Evolutionary conservation across 805 yeast genomes (phyloP).

Genomic region (Debaryomyces hansenii): DNA sequence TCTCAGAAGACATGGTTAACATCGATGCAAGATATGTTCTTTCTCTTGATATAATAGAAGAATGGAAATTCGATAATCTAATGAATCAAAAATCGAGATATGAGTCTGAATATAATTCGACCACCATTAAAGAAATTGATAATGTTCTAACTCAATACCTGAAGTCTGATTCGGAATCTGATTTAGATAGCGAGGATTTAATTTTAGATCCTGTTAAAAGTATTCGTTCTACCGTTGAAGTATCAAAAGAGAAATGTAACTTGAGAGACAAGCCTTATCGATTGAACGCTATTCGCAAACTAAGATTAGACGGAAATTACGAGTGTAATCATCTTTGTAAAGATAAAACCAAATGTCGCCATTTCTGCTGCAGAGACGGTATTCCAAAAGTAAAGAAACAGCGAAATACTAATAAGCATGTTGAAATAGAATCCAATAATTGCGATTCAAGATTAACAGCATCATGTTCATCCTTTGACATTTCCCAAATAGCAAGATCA

Average conservation of each 20-base stretch:
- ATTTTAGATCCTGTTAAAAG: not conserved
- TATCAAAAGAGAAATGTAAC: not conserved
- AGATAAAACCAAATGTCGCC: constrained; percentile 40
- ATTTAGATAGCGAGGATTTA: not conserved
- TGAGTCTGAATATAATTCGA: not conserved
- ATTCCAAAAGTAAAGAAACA: constrained; percentile 1
- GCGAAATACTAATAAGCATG: not conserved
- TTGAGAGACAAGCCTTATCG: not conserved
- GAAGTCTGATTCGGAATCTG: not conserved
- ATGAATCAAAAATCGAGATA: not conserved
- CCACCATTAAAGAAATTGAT: not conserved
- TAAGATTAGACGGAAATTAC: constrained; percentile 26
- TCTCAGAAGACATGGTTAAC: constrained; percentile 42
- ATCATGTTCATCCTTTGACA: not conserved
- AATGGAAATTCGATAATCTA: not conserved
- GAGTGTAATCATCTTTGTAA: constrained; percentile 46
- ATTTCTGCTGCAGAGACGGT: constrained; percentile 50
- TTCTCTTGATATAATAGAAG: not conserved
- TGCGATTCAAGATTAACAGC: not conserved
- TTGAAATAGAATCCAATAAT: no score
- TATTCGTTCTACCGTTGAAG: not conserved
- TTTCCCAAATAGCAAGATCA: not conserved
- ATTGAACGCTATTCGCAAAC: not conserved
- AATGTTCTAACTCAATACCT: not conserved
- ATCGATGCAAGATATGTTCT: constrained; percentile 7